phyloP scores from a whole-genome alignment of 2,329 filamentous ascomycete genomes.

The Colletotrichum gloeosporioides region DNA sequence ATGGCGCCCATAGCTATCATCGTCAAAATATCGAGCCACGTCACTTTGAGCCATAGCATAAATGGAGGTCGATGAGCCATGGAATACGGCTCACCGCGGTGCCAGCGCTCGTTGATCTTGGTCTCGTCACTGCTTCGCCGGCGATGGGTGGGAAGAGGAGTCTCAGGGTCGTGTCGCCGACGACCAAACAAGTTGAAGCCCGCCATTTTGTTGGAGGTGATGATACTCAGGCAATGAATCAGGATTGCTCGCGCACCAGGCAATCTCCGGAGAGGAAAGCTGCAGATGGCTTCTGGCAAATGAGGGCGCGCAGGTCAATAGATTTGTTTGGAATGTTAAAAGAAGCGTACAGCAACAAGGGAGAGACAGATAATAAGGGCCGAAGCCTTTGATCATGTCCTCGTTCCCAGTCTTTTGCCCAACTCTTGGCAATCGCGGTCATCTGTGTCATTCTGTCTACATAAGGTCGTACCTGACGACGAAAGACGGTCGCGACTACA shows the following conservation, averaged over 20 bases:
- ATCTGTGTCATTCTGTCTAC: background rate
- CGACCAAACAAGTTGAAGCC: constrained; percentile 1
- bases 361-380: background rate
- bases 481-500: background rate
- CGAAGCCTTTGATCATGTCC: background rate
- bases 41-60: constrained; percentile 72
- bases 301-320: background rate
- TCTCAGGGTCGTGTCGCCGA: background rate
- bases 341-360: background rate
- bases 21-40: constrained; percentile 72
- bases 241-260: background rate
- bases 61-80: constrained; percentile 63
- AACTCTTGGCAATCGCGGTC: background rate
- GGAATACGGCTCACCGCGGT: constrained; percentile 31
- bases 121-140: constrained; percentile 7
- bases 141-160: background rate
- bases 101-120: background rate
- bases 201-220: background rate
- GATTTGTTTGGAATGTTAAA: background rate
- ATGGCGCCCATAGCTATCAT: constrained; percentile 71
- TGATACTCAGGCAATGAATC: background rate
- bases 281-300: background rate
- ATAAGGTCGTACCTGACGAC: background rate
- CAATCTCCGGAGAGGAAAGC: too few species aligned
- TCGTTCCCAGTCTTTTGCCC: background rate